These are phyloP conservation scores for Lepidium sativum DNA, from an alignment of 345 rosid genomes.

Conservation along the genomic window DNA sequence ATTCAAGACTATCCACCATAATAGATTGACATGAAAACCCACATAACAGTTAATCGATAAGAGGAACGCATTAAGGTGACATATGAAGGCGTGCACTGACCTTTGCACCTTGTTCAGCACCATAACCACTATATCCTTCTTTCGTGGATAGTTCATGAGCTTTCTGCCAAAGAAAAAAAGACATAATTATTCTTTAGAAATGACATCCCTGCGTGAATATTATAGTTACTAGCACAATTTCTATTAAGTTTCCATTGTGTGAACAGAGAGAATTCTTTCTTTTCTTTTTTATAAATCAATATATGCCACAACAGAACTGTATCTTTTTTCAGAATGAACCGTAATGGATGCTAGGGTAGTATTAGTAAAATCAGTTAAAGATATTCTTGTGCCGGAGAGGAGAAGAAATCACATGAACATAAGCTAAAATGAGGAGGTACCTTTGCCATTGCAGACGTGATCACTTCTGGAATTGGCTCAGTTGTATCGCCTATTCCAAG, in stretches of 20 bases:
- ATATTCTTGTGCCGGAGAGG: not conserved
- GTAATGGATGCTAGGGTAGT: not conserved
- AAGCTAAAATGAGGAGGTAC: constrained; percentile 22
- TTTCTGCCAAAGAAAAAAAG: constrained; percentile 40
- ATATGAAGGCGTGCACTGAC: constrained; percentile 31
- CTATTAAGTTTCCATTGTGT: not conserved
- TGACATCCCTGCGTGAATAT: not conserved
- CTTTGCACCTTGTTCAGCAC: constrained; percentile 94
- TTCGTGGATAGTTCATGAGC: constrained; percentile 63
- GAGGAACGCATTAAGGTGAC: not conserved
- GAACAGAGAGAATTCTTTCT: not conserved
- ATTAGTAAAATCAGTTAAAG: not conserved
- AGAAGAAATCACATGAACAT: not conserved
- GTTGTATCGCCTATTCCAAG: constrained; percentile 98
- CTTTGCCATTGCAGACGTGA: constrained; percentile 77
- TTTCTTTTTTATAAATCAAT: not conserved
- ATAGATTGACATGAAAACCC: not conserved
- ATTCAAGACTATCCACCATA: not conserved
- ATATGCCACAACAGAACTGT: not conserved
- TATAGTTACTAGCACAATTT: not conserved
- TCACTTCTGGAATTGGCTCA: constrained; percentile 92
- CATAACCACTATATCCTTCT: constrained; percentile 93
- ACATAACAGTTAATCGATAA: not conserved
- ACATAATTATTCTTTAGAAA: not conserved
- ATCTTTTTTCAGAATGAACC: not conserved